These are phyloP conservation scores for Dendrobium chrysotoxum DNA, from an alignment of 106 monocot genomes.

Conservation along the genomic window DNA sequence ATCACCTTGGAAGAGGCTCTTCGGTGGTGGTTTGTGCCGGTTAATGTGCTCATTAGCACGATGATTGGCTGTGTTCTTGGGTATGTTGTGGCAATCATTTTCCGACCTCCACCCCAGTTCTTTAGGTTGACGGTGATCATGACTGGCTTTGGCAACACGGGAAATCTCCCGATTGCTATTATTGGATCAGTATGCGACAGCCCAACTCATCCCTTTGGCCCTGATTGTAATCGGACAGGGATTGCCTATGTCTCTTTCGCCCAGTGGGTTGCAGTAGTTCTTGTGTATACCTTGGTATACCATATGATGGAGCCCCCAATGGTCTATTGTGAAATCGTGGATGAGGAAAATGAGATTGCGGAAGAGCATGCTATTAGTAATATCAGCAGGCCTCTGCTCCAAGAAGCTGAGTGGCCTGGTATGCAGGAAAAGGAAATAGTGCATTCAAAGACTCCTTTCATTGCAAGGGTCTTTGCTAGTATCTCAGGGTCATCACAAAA, in stretches of 20 bases:
- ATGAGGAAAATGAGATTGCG: conserved; percentile 25
- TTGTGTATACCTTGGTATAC: conserved; percentile 85
- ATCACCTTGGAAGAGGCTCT: conserved; percentile 43
- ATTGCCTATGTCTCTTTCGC: conserved; percentile 85
- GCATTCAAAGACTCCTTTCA: conserved; percentile 67
- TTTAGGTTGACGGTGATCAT: conserved; percentile 74
- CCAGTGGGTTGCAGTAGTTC: conserved; percentile 94
- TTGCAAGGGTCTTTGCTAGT: conserved; percentile 61
- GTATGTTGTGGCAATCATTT: conserved; percentile 57
- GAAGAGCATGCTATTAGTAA: conserved; percentile 18
- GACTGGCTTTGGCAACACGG: conserved; percentile 96
- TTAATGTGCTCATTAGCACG: conserved; percentile 80
- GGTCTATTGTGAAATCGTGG: conserved; percentile 60
- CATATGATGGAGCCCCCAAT: conserved; percentile 99
- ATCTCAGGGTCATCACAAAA: conserved; percentile 48
- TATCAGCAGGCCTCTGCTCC: conserved; percentile 46
- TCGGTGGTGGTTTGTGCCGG: conserved; percentile 86
- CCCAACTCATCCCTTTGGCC: conserved; percentile 66
- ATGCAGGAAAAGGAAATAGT: conserved; percentile 53
- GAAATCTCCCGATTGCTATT: conserved; percentile 85
- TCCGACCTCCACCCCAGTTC: conserved; percentile 72
- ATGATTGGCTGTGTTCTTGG: conserved; percentile 65
- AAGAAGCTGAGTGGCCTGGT: conserved; percentile 75
- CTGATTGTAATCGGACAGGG: conserved; percentile 45
- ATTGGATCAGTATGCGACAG: conserved; percentile 83